These are phyloP conservation scores for Multifurca ochricompacta DNA, from an alignment of 768 basidiomycete species.

Conservation along the genomic window DNA sequence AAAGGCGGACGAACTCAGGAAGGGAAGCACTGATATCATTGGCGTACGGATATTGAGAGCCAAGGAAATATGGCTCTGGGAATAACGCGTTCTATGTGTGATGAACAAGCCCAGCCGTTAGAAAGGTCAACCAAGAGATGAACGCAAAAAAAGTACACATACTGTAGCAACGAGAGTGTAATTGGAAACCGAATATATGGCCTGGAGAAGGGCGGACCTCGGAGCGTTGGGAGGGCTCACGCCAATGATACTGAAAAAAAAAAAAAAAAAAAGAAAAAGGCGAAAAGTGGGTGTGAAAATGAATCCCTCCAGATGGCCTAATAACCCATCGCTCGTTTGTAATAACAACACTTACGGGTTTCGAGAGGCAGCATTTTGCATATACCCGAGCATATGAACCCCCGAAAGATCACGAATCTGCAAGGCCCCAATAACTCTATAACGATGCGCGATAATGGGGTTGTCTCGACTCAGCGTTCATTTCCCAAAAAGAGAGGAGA, in stretches of 20 bases:
- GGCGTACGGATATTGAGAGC: background rate
- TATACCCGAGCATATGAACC: background rate
- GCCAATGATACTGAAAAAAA: background rate
- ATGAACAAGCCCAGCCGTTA: background rate
- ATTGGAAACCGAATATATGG: background rate
- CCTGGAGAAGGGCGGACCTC: background rate
- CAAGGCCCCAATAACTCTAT: background rate
- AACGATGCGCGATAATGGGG: background rate
- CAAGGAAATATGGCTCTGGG: background rate
- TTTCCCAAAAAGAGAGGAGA: too few relatives aligned
- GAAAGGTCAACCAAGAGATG: too few relatives aligned
- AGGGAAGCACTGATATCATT: background rate
- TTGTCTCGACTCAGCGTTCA: too few relatives aligned
- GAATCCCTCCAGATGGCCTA: background rate
- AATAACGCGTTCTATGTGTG: background rate
- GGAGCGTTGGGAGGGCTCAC: background rate
- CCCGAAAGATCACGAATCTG: constrained; percentile 3
- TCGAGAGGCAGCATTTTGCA: background rate
- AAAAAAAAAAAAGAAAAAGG: background rate
- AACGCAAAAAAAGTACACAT: too few relatives aligned
- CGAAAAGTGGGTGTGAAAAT: too few relatives aligned
- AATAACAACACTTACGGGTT: background rate
- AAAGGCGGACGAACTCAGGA: background rate
- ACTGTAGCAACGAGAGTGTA: background rate
- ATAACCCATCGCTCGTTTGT: background rate